A percentile compares a stretch with the other conserved stretches of the same genome.
Conservation (phyloP, 2,329 filamentous ascomycete genomes). For the Epicoccum nigrum region DNA sequence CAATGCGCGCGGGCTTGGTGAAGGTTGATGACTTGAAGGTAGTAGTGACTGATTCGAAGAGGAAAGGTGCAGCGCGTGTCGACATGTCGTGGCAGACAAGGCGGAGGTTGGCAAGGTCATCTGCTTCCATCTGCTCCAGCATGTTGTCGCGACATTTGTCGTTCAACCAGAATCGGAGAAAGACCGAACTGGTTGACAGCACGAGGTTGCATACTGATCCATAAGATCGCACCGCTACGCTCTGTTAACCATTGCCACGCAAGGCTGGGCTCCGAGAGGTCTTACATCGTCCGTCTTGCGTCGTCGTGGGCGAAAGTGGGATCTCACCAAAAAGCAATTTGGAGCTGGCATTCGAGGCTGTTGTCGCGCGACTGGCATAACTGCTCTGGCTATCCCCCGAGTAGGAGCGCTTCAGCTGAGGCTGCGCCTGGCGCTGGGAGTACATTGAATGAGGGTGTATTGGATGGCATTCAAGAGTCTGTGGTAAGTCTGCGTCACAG, state of each 20-base stretch:
- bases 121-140: slow-evolving; percentile 49
- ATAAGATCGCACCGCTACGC: slow-evolving; percentile 52
- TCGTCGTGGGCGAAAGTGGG: slow-evolving; percentile 50
- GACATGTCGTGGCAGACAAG: slow-evolving; percentile 73
- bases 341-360: slow-evolving; percentile 46
- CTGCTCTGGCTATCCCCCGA: slow-evolving; percentile 47
- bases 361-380: slow-evolving; percentile 43
- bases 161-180: slow-evolving; percentile 58
- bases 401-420: slow-evolving; percentile 47
- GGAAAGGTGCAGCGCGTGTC: slow-evolving; percentile 69
- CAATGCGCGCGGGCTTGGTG: slow-evolving; percentile 73
- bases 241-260: slow-evolving; percentile 26
- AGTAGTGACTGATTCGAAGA: slow-evolving; percentile 72
- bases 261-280: slow-evolving; percentile 10
- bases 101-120: slow-evolving; percentile 60
- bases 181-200: slow-evolving; percentile 55
- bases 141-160: slow-evolving; percentile 55
- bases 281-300: slow-evolving; percentile 47
- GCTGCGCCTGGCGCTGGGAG: slow-evolving; percentile 41
- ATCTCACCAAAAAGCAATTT: slow-evolving; percentile 59
- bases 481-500: slow-evolving; percentile 17
- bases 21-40: slow-evolving; percentile 78
- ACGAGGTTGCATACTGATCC: slow-evolving; percentile 58
- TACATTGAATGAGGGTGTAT: slow-evolving; percentile 34
- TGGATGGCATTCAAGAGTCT: slow-evolving; percentile 26